phyloP scores from a whole-genome alignment of 345 rosid genomes.

The Eutrema yunnanense region DNA sequence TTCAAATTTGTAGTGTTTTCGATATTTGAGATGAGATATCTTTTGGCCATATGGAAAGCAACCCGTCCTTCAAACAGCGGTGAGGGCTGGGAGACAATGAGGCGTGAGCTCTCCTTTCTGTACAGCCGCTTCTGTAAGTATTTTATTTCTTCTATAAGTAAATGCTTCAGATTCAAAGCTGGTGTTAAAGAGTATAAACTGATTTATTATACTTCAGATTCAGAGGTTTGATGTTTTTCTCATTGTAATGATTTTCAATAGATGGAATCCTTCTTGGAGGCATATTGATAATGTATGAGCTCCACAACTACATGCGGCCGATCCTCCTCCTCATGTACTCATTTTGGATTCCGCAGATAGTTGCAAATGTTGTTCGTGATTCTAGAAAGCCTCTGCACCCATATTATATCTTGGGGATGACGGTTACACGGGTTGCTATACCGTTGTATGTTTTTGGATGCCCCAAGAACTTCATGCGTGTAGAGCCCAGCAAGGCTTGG shows the following conservation, averaged over 20 bases:
- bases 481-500: conserved; percentile 79
- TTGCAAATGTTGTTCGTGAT: conserved; percentile 80
- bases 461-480: conserved; percentile 94
- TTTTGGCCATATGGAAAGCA: conserved; percentile 97
- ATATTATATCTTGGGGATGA: conserved; percentile 84
- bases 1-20: conserved; percentile 99
- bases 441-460: conserved; percentile 90
- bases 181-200: too few relatives aligned
- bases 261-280: conserved; percentile 99
- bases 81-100: conserved; percentile 98
- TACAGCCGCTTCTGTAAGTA: conserved; percentile 98
- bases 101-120: conserved; percentile 89
- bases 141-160: neutral
- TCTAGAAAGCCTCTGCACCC: conserved; percentile 97
- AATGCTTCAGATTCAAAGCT: neutral
- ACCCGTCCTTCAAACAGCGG: conserved; percentile 80
- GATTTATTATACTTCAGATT: too few relatives aligned
- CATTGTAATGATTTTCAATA: conserved; percentile 28
- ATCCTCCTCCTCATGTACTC: conserved; percentile 82
- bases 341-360: conserved; percentile 93
- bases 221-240: conserved; percentile 9
- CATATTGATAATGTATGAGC: conserved; percentile 89
- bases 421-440: conserved; percentile 76
- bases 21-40: conserved; percentile 98
- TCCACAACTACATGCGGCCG: conserved; percentile 69